These are phyloP conservation scores for Omphalea diandra DNA, from an alignment of 441 rosid species.

Conservation along the genomic window DNA sequence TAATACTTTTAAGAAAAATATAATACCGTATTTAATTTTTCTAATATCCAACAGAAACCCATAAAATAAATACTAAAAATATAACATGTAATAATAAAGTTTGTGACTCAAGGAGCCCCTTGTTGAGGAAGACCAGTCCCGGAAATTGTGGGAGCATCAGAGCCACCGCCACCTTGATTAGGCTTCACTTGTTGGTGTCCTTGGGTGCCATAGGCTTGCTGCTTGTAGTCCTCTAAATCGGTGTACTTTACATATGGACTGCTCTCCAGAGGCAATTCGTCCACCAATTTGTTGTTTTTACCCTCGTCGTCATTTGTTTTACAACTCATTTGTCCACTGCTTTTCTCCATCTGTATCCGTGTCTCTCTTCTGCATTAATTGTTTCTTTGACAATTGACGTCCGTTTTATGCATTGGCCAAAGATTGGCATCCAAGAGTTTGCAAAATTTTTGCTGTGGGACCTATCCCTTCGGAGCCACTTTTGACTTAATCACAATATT, in stretches of 20 bases:
- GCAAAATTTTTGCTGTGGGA: constrained; percentile 4
- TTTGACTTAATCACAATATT: not conserved
- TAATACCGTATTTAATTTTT: too few relatives aligned
- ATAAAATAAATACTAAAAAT: too few relatives aligned
- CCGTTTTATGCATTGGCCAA: not conserved
- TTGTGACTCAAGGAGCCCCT: too few relatives aligned
- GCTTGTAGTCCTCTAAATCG: constrained; percentile 36
- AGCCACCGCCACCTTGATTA: constrained; percentile 33
- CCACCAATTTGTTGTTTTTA: constrained; percentile 7
- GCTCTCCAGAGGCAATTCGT: constrained; percentile 30
- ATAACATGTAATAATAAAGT: too few relatives aligned
- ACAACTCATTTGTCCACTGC: not conserved
- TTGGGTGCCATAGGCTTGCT: constrained; percentile 30
- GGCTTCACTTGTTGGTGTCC: constrained; percentile 34
- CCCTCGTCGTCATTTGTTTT: not conserved
- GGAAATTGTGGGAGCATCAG: constrained; percentile 40
- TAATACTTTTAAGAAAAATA: too few relatives aligned
- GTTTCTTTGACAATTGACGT: too few relatives aligned
- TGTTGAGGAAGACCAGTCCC: constrained; percentile 12
- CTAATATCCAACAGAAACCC: too few relatives aligned
- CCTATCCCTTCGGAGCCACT: not conserved
- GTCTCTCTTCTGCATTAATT: not conserved
- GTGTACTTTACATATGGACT: constrained; percentile 30
- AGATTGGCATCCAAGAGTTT: not conserved
- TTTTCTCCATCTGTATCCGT: not conserved